Base-by-base conservation (phyloP, 2,329 filamentous ascomycete species). In the Ceratocystis colombiana region DNA sequence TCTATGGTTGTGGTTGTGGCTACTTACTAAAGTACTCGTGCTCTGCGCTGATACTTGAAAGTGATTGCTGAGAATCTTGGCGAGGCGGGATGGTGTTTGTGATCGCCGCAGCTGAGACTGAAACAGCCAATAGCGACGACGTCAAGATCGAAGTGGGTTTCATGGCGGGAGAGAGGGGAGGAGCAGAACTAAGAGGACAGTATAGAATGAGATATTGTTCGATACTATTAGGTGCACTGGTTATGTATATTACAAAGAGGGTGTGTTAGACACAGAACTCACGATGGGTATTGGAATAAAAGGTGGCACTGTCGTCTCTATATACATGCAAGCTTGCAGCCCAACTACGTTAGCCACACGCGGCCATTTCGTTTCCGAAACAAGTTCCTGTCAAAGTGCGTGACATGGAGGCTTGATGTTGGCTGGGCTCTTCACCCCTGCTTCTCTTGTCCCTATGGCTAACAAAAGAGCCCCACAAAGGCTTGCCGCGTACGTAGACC, bases 101-200 rank as follows among this genome's bases (percentile, higher is more conserved):
- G 55, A 59, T 59, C 28, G 55, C 55, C 55, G 33, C 30, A 30
- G 55, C 55, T 17, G 55, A 59, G 28, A 59, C 55, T 37, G 28
- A 59, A 28, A 59, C 55, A 37, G 55, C 55, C 55, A 59, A 8
- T 4, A 59, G 55, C 55, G 17, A 59, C 1, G 55, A 59, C 30
- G 28, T 59, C 28, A 30, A 59, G 6, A 59, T 59, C 2, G 55
- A 8, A 15, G 55, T 8, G 55, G 10, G 55, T 20, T 59, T 59
- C 55, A 59, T 59, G 55, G 5, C 7, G n/a, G 17, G 8, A 25
- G 55, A n/a, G 25, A 59, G 22, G 17, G 8, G 22, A 53, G 10
- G 20, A 15, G 22, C 4, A 33, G 28, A 3, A 10, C 15, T 2
- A 25, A 20, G 17, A 33, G 28, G 5, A 37, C 7, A 8, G 55